Base-by-base conservation (phyloP, 1,284 basidiomycete genomes). In the Farysia itapuensis region DNA sequence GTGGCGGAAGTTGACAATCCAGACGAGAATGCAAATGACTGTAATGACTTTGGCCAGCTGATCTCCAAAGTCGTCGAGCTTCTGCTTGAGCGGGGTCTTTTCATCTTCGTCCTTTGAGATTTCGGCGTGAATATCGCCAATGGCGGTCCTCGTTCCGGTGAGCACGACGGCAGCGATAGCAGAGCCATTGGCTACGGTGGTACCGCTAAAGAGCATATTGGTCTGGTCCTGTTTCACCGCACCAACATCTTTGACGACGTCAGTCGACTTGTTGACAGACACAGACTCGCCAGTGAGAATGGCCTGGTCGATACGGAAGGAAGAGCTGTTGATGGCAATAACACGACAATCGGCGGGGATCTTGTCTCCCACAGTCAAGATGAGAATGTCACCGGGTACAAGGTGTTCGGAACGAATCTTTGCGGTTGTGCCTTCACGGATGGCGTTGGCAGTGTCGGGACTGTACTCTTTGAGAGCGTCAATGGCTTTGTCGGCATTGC, bases 161-260 rank as follows among this genome's bases (percentile, higher is more conserved):
- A 53, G 54, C 4, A 64, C 64, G 11, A 70, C 73, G 39, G 72
- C 56, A 14, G 72, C 72, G 19, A 60, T 35, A n/a, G 66, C 70
- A 12, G 63, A 52, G 11, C 74, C 74, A 25, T 60, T 70, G 15
- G 69, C 61, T 37, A 75, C 57, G 15, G 67, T 75, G 34, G 74
- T 75, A 21, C 74, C 74, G 32, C 56, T 64, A 41, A 76, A 76
- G 35, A 76, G 67, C 18, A 72, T 74, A 56, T 76, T 76, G 40
- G 52, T 67, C 71, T 74, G 73, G 38, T 76, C 74, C 60, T 76
- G 74, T 53, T 72, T 72, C 39, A 76, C 74, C 13, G 72, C 74
- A 30, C 50, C 41, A 25, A 34, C 14, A 31, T 76, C 74, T 16
- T 20, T 2, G 12, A 76, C 63, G 33, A 51, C 43, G 6, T 53